A percentile compares a stretch with the other conserved stretches of the same genome.
Evolutionary conservation across 2,329 filamentous ascomycete species (phyloP).

Genomic region (Neoarthrinium moseri): DNA sequence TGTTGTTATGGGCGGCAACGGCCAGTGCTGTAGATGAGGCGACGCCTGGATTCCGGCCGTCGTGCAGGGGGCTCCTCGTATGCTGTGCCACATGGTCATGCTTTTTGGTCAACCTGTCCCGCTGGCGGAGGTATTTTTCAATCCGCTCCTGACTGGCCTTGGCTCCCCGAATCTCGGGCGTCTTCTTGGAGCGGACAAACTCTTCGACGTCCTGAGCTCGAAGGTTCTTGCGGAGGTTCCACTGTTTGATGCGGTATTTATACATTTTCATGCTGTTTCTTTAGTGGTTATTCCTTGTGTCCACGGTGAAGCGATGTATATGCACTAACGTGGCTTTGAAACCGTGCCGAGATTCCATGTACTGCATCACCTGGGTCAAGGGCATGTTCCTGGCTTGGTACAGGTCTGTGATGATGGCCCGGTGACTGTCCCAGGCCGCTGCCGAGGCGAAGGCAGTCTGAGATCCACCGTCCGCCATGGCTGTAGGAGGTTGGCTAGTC

Average conservation of each 20-base stretch:
- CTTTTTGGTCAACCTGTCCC: neutral
- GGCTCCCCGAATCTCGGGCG: neutral
- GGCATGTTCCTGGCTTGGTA: conserved; percentile 1
- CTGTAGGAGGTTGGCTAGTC: neutral
- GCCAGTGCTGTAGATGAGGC: neutral
- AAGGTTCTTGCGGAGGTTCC: neutral
- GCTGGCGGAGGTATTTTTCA: neutral
- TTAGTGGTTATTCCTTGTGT: neutral
- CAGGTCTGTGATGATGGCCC: conserved; percentile 1
- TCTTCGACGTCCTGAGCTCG: neutral
- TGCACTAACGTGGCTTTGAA: conserved; percentile 1
- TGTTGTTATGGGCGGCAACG: neutral
- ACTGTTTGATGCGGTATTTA: neutral
- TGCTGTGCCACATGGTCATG: neutral
- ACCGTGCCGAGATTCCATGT: neutral
- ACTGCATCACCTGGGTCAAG: neutral
- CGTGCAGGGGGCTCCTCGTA: neutral
- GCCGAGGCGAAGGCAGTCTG: neutral
- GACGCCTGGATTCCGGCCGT: neutral
- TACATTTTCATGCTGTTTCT: conserved; percentile 1
- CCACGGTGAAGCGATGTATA: neutral
- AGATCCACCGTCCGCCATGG: neutral
- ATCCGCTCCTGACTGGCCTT: neutral
- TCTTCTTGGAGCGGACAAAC: neutral
- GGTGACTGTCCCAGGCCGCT: neutral